Conservation (phyloP, 305 asterid genomes). For the Solanum hybrid region DNA sequence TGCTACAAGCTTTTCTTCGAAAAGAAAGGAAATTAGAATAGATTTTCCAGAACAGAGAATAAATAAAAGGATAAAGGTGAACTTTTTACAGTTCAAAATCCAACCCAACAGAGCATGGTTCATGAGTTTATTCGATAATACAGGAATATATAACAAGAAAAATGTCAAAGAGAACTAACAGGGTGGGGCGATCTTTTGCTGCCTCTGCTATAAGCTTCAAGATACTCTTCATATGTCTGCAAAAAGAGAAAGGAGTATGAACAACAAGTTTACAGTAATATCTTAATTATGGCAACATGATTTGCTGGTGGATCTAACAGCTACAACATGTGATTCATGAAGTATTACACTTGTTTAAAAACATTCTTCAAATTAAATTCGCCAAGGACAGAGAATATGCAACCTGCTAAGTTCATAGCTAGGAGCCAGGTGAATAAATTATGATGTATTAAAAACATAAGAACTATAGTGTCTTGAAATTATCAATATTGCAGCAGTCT, state of each 20-base stretch:
- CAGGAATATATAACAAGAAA: conserved; percentile 4
- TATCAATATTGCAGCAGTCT: background rate
- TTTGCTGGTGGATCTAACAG: background rate
- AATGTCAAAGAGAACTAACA: conserved; percentile 37
- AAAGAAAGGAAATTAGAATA: background rate
- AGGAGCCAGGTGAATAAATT: too few species aligned
- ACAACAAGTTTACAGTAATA: background rate
- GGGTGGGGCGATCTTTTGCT: conserved; percentile 31
- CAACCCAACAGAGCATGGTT: background rate
- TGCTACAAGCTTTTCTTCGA: background rate
- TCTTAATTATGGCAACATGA: background rate
- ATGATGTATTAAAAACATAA: background rate
- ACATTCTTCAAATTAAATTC: too few species aligned
- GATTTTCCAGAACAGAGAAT: background rate
- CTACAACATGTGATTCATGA: background rate
- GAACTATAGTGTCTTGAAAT: background rate
- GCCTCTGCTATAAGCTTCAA: conserved; percentile 68
- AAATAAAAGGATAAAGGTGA: background rate
- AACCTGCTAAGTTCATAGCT: too few species aligned
- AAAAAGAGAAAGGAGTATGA: conserved; percentile 9
- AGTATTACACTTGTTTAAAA: background rate
- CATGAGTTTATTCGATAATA: background rate
- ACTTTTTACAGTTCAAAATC: background rate
- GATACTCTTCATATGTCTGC: conserved; percentile 95
- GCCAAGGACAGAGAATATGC: too few species aligned